Evolutionary conservation across 2,329 filamentous ascomycete genomes (phyloP).

Genomic region (Claviceps purpurea): DNA sequence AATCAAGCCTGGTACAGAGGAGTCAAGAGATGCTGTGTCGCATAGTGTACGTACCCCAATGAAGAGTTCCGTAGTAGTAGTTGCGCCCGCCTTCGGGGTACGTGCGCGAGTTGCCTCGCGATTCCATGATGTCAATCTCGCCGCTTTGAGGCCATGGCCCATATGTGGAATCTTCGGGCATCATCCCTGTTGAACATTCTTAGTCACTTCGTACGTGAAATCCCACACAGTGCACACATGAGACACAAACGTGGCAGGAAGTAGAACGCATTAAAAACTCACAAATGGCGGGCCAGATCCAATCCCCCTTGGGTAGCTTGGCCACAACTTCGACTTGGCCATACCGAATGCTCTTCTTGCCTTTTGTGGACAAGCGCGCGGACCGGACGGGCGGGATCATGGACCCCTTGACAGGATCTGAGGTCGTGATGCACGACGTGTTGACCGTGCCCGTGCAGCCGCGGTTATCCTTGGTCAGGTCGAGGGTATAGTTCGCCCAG

Average conservation of each 20-base stretch:
- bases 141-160: constrained; percentile 37
- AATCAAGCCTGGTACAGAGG: too few species aligned
- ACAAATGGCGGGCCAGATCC: constrained; percentile 39
- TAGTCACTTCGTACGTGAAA: not conserved
- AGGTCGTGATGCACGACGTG: constrained; percentile 23
- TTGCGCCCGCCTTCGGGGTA: constrained; percentile 30
- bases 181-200: constrained; percentile 24
- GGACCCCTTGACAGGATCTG: constrained; percentile 27
- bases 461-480: constrained; percentile 25
- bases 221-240: too few species aligned
- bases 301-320: constrained; percentile 37
- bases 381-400: constrained; percentile 38
- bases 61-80: constrained; percentile 28
- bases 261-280: not conserved
- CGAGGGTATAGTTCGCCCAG: constrained; percentile 27
- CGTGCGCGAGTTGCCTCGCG: constrained; percentile 24
- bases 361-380: constrained; percentile 29
- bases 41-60: constrained; percentile 26
- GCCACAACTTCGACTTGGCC: constrained; percentile 37
- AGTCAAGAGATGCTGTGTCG: not conserved
- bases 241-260: too few species aligned
- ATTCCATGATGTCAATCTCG: constrained; percentile 40
- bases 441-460: constrained; percentile 26
- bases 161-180: constrained; percentile 33
- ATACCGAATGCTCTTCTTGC: constrained; percentile 10